These are phyloP conservation scores for Insectozyma bohioensis DNA, from an alignment of 1,139 yeast species.

Conservation along the genomic window DNA sequence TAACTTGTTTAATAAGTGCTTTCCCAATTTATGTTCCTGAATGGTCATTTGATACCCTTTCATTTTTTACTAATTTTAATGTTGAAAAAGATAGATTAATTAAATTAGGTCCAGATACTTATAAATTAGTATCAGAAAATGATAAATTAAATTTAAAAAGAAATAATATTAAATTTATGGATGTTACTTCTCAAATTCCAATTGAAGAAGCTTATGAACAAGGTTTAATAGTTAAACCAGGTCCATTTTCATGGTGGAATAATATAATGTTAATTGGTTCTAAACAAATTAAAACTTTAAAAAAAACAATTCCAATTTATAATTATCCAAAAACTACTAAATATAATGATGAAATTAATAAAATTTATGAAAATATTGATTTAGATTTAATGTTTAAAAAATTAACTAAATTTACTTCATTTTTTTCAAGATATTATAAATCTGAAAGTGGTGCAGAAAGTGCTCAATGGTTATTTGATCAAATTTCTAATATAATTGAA, in stretches of 20 bases:
- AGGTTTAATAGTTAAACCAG: slow-evolving; percentile 25
- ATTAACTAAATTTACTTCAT: slow-evolving; percentile 65
- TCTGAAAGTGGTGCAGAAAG: slow-evolving; percentile 68
- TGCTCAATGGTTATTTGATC: slow-evolving; percentile 66
- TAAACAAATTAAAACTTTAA: slow-evolving; percentile 29
- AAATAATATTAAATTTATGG: slow-evolving; percentile 62
- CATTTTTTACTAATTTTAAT: slow-evolving; percentile 8
- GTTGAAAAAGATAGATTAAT: slow-evolving; percentile 27
- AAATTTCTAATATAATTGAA: slow-evolving; percentile 42
- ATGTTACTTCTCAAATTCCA: slow-evolving; percentile 56
- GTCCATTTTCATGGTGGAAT: slow-evolving; percentile 13
- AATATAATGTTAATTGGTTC: slow-evolving; percentile 26
- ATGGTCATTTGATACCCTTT: slow-evolving; percentile 9
- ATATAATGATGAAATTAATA: slow-evolving; percentile 40
- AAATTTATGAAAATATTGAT: slow-evolving; percentile 42
- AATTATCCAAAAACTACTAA: slow-evolving; percentile 52
- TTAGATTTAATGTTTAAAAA: slow-evolving; percentile 48
- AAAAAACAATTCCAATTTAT: slow-evolving; percentile 38
- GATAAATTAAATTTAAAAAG: slow-evolving; percentile 57
- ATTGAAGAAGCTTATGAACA: slow-evolving; percentile 32
- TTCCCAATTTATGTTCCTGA: slow-evolving; percentile 15
- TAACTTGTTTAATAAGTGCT: slow-evolving; percentile 13
- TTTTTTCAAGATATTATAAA: slow-evolving; percentile 80
- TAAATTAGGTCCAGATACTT: slow-evolving; percentile 39
- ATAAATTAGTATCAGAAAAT: slow-evolving; percentile 49